Conservation (phyloP, 345 rosid genomes). For the Schrenkiella parvula region DNA sequence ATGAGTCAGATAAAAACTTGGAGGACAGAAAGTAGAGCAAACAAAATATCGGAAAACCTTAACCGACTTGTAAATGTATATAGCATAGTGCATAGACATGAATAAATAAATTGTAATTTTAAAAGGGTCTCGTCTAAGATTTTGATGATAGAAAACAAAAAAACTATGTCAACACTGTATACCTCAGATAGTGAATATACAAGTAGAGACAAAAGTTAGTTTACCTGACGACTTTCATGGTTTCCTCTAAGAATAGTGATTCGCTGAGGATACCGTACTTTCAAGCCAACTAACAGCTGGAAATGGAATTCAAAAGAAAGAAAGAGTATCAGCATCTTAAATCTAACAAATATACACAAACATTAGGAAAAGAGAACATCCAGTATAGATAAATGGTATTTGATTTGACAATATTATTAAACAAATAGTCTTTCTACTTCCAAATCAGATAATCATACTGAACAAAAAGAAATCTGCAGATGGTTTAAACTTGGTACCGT, state of each 20-base stretch:
- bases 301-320: conserved; percentile 1
- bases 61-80: background rate
- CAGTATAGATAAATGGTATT: background rate
- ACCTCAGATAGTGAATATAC: conserved; percentile 3
- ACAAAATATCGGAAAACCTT: background rate
- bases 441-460: background rate
- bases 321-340: conserved; percentile 7
- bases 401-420: background rate
- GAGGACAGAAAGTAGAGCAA: background rate
- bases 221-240: conserved; percentile 91
- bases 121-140: background rate
- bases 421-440: background rate
- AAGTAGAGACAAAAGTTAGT: background rate
- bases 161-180: background rate
- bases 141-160: background rate
- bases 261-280: conserved; percentile 76
- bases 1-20: conserved; percentile 17
- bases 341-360: background rate
- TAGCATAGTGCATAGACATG: background rate
- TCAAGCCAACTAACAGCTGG: conserved; percentile 74
- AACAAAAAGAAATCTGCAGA: background rate
- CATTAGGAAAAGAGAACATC: background rate
- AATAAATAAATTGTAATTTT: background rate
- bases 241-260: conserved; percentile 86
- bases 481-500: conserved; percentile 47